Evolutionary conservation across 2,329 filamentous ascomycete species (phyloP).

Genomic region (Epichloe glyceriae): DNA sequence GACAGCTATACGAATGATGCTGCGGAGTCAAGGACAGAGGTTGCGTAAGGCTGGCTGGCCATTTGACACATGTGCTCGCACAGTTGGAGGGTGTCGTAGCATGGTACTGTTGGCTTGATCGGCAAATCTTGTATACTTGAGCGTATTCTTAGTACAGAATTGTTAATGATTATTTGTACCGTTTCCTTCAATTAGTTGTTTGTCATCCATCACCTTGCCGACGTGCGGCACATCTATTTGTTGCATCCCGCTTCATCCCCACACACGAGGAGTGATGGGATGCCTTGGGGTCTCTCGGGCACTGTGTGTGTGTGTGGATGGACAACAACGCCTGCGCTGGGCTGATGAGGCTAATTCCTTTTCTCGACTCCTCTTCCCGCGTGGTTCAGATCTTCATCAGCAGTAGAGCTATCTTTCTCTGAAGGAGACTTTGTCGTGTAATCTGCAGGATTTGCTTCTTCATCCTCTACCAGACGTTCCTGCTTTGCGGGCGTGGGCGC

Average conservation of each 20-base stretch:
- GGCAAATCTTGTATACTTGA: not conserved
- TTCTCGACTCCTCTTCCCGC: not conserved
- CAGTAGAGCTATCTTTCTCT: slow-evolving; percentile 1
- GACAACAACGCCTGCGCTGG: not conserved
- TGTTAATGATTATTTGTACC: not conserved
- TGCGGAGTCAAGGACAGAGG: slow-evolving; percentile 3
- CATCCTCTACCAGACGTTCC: slow-evolving; percentile 12
- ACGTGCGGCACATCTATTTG: no score
- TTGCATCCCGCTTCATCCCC: no score
- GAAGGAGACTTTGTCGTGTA: not conserved
- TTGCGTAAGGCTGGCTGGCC: not conserved
- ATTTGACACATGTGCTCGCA: not conserved
- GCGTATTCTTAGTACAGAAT: not conserved
- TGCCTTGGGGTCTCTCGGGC: no score
- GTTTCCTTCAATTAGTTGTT: no score
- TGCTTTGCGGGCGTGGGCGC: slow-evolving; percentile 16
- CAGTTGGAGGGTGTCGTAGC: not conserved
- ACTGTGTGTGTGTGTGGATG: no score
- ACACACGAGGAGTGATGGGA: no score
- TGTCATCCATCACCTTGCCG: no score
- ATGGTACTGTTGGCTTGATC: not conserved
- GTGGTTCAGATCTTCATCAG: not conserved
- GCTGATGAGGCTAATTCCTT: not conserved
- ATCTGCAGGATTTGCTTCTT: slow-evolving; percentile 7
- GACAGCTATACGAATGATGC: slow-evolving; percentile 4